Base-by-base conservation (phyloP, 441 rosid genomes). In the Omphalea diandra region DNA sequence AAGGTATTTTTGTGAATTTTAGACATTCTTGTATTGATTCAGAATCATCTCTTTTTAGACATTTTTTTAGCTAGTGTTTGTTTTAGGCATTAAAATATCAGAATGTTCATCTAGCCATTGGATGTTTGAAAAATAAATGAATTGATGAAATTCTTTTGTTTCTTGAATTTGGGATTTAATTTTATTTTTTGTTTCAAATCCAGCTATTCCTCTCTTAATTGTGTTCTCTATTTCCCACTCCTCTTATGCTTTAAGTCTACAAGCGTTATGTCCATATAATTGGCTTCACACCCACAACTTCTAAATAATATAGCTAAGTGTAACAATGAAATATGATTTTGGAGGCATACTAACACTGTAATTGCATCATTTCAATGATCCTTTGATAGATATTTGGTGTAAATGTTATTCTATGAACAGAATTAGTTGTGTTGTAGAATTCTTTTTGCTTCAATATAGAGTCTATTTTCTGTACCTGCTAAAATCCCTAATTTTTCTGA, bases 1-100 rank as follows among this genome's bases (percentile, higher is more conserved):
- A 82, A 85, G 97, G 99, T 91, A 90, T n/a, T 75, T 72, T 32
- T 62, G 33, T 50, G 8, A 38, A 47, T 32, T 57, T 71, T 44
- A 26, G 41, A 47, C 4, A 41, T 9, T 53, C 41, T 9, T 32
- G 8, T 35, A 10, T 56, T 56, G 36, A 32, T 56, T 67, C 12
- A 11, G 59, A 54, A 54, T 47, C 10, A 14, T 7, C 47, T 17
- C 5, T 47, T 47, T 47, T 4, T 47, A 18, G 52, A 7, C 24
- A 15, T 47, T 17, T 52, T 31, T n/a, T 24, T 57, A 38, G 12
- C 24, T 14, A 57, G 14, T 61, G 3, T 22, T 38, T 53, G 63
- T 43, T 60, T 32, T 29, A 15, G 68, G 49, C n/a, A 38, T 9
- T 6, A 10, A 18, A 43, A 40, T 27, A 53, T 29, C 12, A 40